These are phyloP conservation scores for Mycena haematopus DNA, from an alignment of 768 basidiomycete genomes.

Conservation along the genomic window DNA sequence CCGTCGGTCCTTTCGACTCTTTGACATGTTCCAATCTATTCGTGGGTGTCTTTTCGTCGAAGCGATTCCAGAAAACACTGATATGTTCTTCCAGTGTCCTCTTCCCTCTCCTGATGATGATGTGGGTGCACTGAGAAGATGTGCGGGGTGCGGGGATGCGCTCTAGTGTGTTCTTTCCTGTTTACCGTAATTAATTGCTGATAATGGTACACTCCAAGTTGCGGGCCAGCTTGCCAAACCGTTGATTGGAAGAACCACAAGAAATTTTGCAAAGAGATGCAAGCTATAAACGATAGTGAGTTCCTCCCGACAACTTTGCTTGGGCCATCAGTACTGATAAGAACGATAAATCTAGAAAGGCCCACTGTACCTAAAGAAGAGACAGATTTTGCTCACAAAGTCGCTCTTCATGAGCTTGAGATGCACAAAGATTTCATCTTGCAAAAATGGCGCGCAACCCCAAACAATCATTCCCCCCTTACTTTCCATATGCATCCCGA, in stretches of 20 bases:
- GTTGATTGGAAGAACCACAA: conserved; percentile 17
- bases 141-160: conserved; percentile 12
- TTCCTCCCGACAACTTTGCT: background rate
- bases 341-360: background rate
- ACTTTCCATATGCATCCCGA: too few relatives aligned
- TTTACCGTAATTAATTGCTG: too few relatives aligned
- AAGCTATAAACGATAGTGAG: conserved; percentile 12
- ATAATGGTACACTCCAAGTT: background rate
- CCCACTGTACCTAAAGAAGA: conserved; percentile 11
- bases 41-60: conserved; percentile 1
- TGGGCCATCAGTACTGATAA: background rate
- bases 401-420: conserved; percentile 13
- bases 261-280: conserved; percentile 18
- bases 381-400: conserved; percentile 13
- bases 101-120: conserved; percentile 1
- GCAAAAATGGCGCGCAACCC: background rate
- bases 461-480: too few relatives aligned
- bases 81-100: conserved; percentile 5
- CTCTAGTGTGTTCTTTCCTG: conserved; percentile 11
- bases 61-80: background rate
- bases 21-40: conserved; percentile 15
- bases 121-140: conserved; percentile 10
- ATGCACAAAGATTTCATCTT: conserved; percentile 4
- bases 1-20: conserved; percentile 5
- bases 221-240: conserved; percentile 13